phyloP scores from a whole-genome alignment of 768 basidiomycete genomes.

The Candolleomyces eurysporus region DNA sequence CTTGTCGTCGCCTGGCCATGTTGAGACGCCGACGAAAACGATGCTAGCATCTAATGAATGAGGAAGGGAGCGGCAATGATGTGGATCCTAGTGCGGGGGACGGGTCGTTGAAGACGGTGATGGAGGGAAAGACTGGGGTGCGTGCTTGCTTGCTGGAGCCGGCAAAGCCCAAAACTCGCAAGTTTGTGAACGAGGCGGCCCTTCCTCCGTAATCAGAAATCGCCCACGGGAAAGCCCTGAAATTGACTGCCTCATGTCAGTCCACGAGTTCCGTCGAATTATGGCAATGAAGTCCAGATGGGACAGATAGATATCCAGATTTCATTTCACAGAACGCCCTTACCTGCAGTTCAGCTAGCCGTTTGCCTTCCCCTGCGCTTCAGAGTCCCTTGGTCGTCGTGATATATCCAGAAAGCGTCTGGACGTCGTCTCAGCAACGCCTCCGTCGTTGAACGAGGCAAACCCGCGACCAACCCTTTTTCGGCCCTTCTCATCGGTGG shows the following conservation, averaged over 20 bases:
- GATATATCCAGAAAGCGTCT: slow-evolving; percentile 1
- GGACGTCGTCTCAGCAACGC: not conserved
- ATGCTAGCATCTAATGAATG: no score
- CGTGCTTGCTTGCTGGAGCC: no score
- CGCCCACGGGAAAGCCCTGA: slow-evolving; percentile 40
- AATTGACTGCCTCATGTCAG: slow-evolving; percentile 51
- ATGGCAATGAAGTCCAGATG: slow-evolving; percentile 28
- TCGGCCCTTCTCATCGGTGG: slow-evolving; percentile 16
- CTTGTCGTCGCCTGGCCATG: no score
- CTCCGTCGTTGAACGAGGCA: slow-evolving; percentile 24
- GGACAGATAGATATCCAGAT: slow-evolving; percentile 14
- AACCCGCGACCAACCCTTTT: slow-evolving; percentile 18
- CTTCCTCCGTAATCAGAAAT: no score
- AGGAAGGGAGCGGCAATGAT: no score
- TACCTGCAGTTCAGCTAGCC: slow-evolving; percentile 9
- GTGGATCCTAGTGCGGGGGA: not conserved
- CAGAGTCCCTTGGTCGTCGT: slow-evolving; percentile 15
- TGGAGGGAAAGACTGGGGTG: no score
- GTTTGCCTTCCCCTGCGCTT: slow-evolving; percentile 9
- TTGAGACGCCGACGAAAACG: no score
- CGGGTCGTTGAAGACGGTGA: no score
- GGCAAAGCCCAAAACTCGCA: no score
- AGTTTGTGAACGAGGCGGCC: no score
- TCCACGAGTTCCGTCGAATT: slow-evolving; percentile 37
- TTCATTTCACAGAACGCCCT: slow-evolving; percentile 21